Percentiles rank a stretch among this genome's conserved stretches.
phyloP scores from a whole-genome alignment of 176 grass and related monocot genomes.

The Cymbopogon citratus region DNA sequence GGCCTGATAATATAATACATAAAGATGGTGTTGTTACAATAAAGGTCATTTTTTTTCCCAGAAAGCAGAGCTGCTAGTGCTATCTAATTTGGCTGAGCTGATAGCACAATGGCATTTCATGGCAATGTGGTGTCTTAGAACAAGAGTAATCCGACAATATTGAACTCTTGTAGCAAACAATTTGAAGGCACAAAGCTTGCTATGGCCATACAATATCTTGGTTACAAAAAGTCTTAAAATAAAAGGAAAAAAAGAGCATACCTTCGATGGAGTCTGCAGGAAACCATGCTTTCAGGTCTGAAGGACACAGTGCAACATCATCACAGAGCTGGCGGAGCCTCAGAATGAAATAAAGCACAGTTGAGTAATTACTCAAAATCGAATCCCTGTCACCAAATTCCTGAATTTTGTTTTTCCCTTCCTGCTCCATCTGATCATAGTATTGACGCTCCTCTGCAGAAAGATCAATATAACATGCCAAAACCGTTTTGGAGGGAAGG shows the following conservation, averaged over 20 bases:
- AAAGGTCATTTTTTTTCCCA: neutral
- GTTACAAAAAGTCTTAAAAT: neutral
- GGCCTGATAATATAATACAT: neutral
- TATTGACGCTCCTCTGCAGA: conserved; percentile 76
- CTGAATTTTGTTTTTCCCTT: conserved; percentile 71
- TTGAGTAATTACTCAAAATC: conserved; percentile 73
- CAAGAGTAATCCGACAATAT: neutral
- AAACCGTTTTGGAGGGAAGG: conserved; percentile 66
- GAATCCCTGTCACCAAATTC: conserved; percentile 68
- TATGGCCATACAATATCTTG: neutral
- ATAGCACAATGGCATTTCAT: neutral
- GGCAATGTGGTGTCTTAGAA: neutral
- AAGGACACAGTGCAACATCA: conserved; percentile 73
- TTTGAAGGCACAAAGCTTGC: neutral
- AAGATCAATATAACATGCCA: conserved; percentile 60
- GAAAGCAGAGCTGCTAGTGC: neutral
- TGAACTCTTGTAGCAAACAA: neutral
- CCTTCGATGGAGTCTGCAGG: conserved; percentile 58
- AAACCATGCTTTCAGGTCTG: conserved; percentile 75
- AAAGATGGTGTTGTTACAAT: neutral
- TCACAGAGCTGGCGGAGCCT: conserved; percentile 87
- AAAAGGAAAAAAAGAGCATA: conserved; percentile 19
- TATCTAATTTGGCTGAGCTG: neutral
- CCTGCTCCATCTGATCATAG: conserved; percentile 71
- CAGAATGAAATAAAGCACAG: conserved; percentile 81